Conservation (phyloP, 1,284 basidiomycete genomes). For the Volvariella volvacea region DNA sequence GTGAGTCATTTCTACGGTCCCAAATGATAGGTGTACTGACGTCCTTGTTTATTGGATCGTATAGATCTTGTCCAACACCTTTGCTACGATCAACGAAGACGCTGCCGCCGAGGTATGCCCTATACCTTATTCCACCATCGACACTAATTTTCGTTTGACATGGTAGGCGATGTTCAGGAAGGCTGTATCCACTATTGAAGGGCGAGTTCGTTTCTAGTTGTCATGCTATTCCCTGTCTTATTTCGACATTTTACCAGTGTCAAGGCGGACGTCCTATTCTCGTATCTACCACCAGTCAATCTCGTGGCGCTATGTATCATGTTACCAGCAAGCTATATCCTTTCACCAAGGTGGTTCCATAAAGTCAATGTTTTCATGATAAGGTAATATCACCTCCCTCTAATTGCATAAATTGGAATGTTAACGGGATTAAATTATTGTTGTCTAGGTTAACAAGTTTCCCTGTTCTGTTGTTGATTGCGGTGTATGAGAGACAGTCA, state of each 20-base stretch:
- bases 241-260: constrained; percentile 40
- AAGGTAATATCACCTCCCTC: constrained; percentile 31
- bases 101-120: constrained; percentile 83
- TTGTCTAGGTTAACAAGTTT: constrained; percentile 68
- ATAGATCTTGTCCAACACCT: constrained; percentile 90
- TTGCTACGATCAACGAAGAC: constrained; percentile 86
- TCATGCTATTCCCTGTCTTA: constrained; percentile 1
- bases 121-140: constrained; percentile 2
- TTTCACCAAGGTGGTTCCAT: constrained; percentile 79
- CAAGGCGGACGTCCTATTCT: constrained; percentile 86
- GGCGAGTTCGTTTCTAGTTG: constrained; percentile 33
- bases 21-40: background rate
- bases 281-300: constrained; percentile 90
- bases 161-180: constrained; percentile 86
- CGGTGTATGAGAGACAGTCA: constrained; percentile 79
- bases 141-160: constrained; percentile 3
- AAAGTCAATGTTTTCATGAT: constrained; percentile 89
- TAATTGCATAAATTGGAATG: background rate
- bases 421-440: constrained; percentile 1
- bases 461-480: constrained; percentile 77
- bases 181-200: constrained; percentile 87
- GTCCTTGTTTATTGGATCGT: no score
- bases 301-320: constrained; percentile 76
- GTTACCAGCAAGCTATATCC: constrained; percentile 75
- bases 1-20: constrained; percentile 32